phyloP scores from a whole-genome alignment of 805 yeast genomes.

The Cyberlindnera misumaiensis region DNA sequence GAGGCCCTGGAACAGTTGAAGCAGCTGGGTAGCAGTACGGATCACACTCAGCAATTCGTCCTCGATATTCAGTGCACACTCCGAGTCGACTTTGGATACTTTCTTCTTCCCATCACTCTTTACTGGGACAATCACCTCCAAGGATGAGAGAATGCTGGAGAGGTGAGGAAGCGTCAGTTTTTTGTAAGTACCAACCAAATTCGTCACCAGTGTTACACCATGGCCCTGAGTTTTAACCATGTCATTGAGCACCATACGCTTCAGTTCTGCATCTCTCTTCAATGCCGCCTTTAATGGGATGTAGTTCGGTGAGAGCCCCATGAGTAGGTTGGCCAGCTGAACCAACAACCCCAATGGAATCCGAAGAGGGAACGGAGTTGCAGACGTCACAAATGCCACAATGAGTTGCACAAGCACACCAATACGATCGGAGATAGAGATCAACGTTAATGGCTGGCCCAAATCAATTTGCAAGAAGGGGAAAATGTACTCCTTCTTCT shows the following conservation, averaged over 20 bases:
- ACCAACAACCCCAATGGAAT: conserved; percentile 60
- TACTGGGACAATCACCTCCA: conserved; percentile 58
- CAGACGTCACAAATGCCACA: conserved; percentile 38
- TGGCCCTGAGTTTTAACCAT: conserved; percentile 37
- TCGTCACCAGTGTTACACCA: conserved; percentile 37
- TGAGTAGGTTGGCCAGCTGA: conserved; percentile 43
- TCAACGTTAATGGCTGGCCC: conserved; percentile 44
- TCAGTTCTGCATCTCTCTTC: conserved; percentile 47
- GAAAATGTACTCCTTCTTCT: conserved; percentile 29
- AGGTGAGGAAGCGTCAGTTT: conserved; percentile 40
- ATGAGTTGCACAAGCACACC: conserved; percentile 39
- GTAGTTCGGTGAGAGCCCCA: conserved; percentile 49
- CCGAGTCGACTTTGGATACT: conserved; percentile 32
- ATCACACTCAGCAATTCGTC: conserved; percentile 28
- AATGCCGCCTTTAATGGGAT: conserved; percentile 49
- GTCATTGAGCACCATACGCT: conserved; percentile 36
- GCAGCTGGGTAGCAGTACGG: conserved; percentile 21
- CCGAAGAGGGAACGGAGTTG: conserved; percentile 48
- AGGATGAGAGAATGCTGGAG: conserved; percentile 40
- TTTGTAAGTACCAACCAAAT: conserved; percentile 23
- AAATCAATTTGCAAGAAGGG: conserved; percentile 52
- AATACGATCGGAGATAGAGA: conserved; percentile 46
- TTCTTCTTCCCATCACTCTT: conserved; percentile 30
- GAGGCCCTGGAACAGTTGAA: conserved; percentile 31
- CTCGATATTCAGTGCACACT: conserved; percentile 25